These are phyloP conservation scores for Ogataea pilisensis DNA, from an alignment of 805 yeast species.

Conservation along the genomic window DNA sequence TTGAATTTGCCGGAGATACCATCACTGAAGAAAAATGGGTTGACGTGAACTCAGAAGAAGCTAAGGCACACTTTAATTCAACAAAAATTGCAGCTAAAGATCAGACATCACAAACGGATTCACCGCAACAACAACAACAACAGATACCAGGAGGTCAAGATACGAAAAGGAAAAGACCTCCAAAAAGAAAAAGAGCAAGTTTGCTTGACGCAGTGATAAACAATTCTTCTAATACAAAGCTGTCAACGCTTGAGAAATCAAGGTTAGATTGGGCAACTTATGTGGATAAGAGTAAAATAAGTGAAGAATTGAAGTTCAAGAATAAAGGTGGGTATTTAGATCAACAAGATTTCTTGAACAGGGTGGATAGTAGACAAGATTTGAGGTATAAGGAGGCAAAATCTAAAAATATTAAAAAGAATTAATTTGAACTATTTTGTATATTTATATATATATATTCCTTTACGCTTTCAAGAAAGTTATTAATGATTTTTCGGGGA, in stretches of 20 bases:
- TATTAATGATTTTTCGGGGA: too few relatives aligned
- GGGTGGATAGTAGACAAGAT: conserved; percentile 64
- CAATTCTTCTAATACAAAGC: conserved; percentile 66
- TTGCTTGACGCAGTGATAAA: conserved; percentile 71
- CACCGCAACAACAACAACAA: conserved; percentile 1
- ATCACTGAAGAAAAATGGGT: conserved; percentile 77
- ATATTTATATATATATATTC: too few relatives aligned
- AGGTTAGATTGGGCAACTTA: conserved; percentile 92
- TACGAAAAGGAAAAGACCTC: conserved; percentile 18
- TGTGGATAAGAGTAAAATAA: conserved; percentile 81
- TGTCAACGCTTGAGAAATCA: conserved; percentile 90
- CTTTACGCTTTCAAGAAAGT: too few relatives aligned
- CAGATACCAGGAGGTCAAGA: background rate
- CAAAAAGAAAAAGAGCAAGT: conserved; percentile 69
- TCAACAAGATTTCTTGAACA: conserved; percentile 80
- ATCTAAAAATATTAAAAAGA: conserved; percentile 3
- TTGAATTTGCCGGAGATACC: conserved; percentile 85
- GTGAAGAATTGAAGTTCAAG: conserved; percentile 73
- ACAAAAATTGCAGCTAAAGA: conserved; percentile 25
- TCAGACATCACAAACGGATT: background rate
- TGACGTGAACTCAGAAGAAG: conserved; percentile 76
- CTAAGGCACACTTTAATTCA: conserved; percentile 69
- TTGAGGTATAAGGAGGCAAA: conserved; percentile 42
- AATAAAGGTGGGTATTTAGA: conserved; percentile 91
- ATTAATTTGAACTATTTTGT: too few relatives aligned